Base-by-base conservation (phyloP, 2,329 filamentous ascomycete species). In the Corynespora cassiicola region DNA sequence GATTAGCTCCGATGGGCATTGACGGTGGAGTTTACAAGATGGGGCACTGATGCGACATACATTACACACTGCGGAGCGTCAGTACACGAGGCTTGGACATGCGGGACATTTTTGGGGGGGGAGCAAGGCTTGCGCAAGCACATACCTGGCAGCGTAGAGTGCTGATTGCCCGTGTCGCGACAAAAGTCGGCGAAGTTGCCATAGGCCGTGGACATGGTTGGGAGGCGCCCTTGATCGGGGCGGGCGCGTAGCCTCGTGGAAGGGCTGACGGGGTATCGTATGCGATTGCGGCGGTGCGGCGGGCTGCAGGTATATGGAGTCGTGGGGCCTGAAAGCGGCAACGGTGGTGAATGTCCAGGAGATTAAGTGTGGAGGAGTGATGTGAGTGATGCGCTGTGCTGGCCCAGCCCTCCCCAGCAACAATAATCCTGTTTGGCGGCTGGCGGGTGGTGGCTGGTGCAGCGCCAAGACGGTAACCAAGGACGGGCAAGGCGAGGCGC, bases 141-240 rank as follows among this genome's bases (percentile, higher is more conserved):
- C 63, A 27, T 59, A 71, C 68, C 65, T 65, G 69, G 69, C 36
- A 72, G 56, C 7, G 69, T 72, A 20, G 66, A 65, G 48, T 53
- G 54, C 11, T 26, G 45, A 47, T 66, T 73, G 42, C 75, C 75
- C 15, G 71, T 72, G 60, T 77, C 73, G 50, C 72, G 69, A 68
- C 75, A 78, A 50, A 77, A 76, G 58, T 77, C 64, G 52, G 66
- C 51, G 41, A 67, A 69, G 39, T 66, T 63, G 36, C 66, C 65
- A 47, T 68, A 69, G 35, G 51, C 45, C 25, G 51, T 51, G 23
- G 54, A 53, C 62, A 66, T 69, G 56, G 47, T 52, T 52, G 35
- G 19, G 18, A 41, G 42, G 52, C 35, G 4, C 14, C 36, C 30
- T 25, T 17, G 29, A 33, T 36, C 39, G 35, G 39, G 15, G 39